Conservation (phyloP, 1,284 basidiomycete species). For the Marasmius fiardii region DNA sequence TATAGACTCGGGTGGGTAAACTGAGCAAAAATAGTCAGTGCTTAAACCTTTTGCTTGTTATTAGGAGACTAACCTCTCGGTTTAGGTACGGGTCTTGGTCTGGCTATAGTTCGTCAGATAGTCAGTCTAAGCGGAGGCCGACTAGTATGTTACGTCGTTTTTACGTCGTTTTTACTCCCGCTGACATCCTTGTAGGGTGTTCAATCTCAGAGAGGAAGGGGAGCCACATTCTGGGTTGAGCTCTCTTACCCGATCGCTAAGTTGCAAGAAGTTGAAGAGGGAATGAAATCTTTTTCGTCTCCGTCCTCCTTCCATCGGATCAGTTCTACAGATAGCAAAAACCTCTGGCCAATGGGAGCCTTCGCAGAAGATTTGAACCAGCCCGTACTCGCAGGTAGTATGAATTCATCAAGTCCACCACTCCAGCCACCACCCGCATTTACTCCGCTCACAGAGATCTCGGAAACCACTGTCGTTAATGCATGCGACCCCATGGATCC, state of each 20-base stretch:
- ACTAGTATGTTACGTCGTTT: constrained; percentile 26
- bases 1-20: constrained; percentile 27
- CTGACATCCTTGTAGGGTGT: constrained; percentile 23
- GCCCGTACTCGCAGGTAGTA: constrained; percentile 3
- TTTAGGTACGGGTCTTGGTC: constrained; percentile 38
- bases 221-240: constrained; percentile 45
- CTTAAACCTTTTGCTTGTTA: background rate
- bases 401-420: background rate
- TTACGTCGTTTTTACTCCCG: background rate
- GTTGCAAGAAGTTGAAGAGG: constrained; percentile 14
- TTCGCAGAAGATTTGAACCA: constrained; percentile 10
- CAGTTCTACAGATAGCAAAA: background rate
- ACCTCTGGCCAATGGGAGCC: constrained; percentile 1
- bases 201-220: constrained; percentile 26
- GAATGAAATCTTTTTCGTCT: constrained; percentile 11
- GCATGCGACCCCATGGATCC: no score
- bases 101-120: constrained; percentile 50
- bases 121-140: constrained; percentile 46
- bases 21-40: constrained; percentile 36
- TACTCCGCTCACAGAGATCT: background rate
- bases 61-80: background rate
- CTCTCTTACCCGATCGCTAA: constrained; percentile 26
- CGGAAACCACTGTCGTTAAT: background rate
- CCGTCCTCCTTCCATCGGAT: constrained; percentile 2
- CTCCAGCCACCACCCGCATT: background rate